Evolutionary conservation across 2,329 filamentous ascomycete species (phyloP), one percentile per base, ranked within the genome.

Genomic region (Sarocladium oryzae): DNA sequence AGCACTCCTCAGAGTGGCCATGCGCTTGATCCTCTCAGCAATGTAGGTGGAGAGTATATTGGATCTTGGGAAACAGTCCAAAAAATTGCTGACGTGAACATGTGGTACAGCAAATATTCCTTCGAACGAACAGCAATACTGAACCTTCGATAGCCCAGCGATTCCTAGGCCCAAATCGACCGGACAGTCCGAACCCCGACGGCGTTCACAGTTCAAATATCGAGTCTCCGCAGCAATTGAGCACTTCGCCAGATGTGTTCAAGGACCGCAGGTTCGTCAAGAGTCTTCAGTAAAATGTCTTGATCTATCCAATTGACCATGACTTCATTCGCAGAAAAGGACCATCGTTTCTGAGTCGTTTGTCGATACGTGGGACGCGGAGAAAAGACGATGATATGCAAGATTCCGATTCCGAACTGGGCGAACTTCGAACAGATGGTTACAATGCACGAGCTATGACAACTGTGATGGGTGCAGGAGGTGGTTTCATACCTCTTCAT

Each of bases 311-410:
- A n/a, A 43, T 11, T 20, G 21, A 21, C 16, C 30, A 15, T 49
- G 48, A 37, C 51, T 36, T 23, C 24, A 4, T 26, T 43, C 49
- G 28, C 35, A 95, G 87, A 68, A 96, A 96, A 72, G 86, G 88
- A 24, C 82, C 86, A 16, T 96, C 90, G 13, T 96, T 99, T 64
- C 79, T 99, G 24, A 95, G 89, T 66, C 87, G 90, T 51, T 77
- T 85, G 51, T 77, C 76, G 60, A 84, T 97, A 66, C 81, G 84
- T 32, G 78, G 79, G 55, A 78, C 77, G 54, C 90, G 89, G 72
- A 95, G 86, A 68, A 89, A 87, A 63, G 81, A 82, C 54, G 72
- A 77, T 52, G 74, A 75, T 37, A 65, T 70, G 50, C 74, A 75
- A 49, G 81, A 84, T 57, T 82, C 85, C 68, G 84, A 81, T 60